phyloP scores from a whole-genome alignment of 139 green algal genomes.

The Cymbomonas tetramitiformis region DNA sequence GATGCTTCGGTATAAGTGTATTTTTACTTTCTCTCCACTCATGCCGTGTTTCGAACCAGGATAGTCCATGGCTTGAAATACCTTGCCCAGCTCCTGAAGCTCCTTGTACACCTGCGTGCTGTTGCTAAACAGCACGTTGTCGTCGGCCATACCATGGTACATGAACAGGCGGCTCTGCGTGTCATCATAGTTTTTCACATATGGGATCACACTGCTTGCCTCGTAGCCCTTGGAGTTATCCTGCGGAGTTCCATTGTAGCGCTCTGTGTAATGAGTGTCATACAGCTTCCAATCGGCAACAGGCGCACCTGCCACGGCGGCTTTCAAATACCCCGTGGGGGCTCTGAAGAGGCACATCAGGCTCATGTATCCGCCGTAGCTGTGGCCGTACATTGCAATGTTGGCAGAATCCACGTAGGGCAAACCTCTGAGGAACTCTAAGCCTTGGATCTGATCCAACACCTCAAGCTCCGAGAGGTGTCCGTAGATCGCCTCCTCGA shows the following conservation, averaged over 20 bases:
- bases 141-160: conserved; percentile 37
- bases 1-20: too few relatives aligned
- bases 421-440: conserved; percentile 22
- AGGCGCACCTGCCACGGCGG: conserved; percentile 29
- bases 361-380: conserved; percentile 33
- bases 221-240: conserved; percentile 23
- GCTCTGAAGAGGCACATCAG: conserved; percentile 21
- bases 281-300: conserved; percentile 36
- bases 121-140: conserved; percentile 38
- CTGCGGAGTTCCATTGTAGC: conserved; percentile 30
- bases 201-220: conserved; percentile 23
- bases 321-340: conserved; percentile 27
- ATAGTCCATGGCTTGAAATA: too few relatives aligned
- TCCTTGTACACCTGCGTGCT: too few relatives aligned
- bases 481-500: conserved; percentile 29
- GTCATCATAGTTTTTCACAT: background rate
- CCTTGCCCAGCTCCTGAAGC: too few relatives aligned
- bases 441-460: conserved; percentile 27
- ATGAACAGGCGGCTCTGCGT: conserved; percentile 18
- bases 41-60: too few relatives aligned
- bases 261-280: conserved; percentile 39
- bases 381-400: conserved; percentile 37
- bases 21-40: too few relatives aligned
- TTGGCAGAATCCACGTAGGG: conserved; percentile 22
- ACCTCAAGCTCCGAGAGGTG: conserved; percentile 29